Conservation (phyloP, 2,329 filamentous ascomycete genomes). For the Lachnellula willkommii region DNA sequence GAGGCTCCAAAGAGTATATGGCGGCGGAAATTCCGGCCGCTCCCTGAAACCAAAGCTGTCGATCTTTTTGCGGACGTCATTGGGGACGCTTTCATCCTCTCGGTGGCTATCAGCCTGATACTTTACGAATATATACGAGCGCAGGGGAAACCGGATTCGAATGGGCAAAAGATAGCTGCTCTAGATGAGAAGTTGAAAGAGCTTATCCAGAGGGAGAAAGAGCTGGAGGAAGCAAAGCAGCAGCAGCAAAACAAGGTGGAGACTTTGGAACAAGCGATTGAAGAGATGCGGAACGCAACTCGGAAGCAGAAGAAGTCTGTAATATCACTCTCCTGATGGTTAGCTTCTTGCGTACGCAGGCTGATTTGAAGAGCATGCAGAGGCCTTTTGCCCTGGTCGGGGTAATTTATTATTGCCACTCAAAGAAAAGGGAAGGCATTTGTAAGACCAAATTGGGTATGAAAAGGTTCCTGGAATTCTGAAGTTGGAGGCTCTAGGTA, state of each 20-base stretch:
- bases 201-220: slow-evolving; percentile 42
- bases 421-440: not conserved
- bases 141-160: slow-evolving; percentile 55
- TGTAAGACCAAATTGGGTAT: not conserved
- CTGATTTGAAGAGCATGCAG: not conserved
- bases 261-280: slow-evolving; percentile 29
- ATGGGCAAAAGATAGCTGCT: slow-evolving; percentile 47
- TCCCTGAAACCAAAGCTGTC: slow-evolving; percentile 61
- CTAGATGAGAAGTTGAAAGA: slow-evolving; percentile 52
- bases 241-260: slow-evolving; percentile 31
- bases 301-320: slow-evolving; percentile 21
- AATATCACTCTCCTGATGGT: slow-evolving; percentile 1
- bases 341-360: not conserved
- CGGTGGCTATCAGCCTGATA: slow-evolving; percentile 52
- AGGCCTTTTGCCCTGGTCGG: not conserved
- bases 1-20: slow-evolving; percentile 47
- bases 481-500: not conserved
- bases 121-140: slow-evolving; percentile 58
- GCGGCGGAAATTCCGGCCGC: slow-evolving; percentile 55
- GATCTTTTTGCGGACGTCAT: slow-evolving; percentile 62
- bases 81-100: slow-evolving; percentile 58
- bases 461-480: not conserved
- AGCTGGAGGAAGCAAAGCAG: slow-evolving; percentile 47
- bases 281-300: slow-evolving; percentile 26
- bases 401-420: not conserved